phyloP scores from a whole-genome alignment of 345 rosid genomes.

The Toxicodendron radicans region DNA sequence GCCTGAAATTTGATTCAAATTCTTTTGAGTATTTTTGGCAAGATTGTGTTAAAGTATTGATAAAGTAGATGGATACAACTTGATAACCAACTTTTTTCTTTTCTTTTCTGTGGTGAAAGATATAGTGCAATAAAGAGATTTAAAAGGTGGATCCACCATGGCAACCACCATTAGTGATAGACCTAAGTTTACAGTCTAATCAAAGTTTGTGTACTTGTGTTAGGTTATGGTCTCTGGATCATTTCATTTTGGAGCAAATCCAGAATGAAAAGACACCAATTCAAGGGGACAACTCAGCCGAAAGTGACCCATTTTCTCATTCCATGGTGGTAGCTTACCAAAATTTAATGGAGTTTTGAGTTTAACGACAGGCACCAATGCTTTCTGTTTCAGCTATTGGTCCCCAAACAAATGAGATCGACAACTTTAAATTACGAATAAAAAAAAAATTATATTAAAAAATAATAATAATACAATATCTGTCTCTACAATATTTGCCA shows the following conservation, averaged over 20 bases:
- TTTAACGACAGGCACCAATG: constrained; percentile 17
- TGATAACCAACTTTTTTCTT: neutral
- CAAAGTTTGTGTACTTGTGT: neutral
- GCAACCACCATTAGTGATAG: constrained; percentile 7
- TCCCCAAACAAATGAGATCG: neutral
- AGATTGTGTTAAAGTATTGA: neutral
- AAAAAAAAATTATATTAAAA: neutral
- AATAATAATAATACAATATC: neutral
- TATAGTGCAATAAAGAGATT: neutral
- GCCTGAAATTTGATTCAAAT: neutral
- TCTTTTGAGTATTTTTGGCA: neutral
- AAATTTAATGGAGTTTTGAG: neutral
- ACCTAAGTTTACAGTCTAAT: constrained; percentile 14
- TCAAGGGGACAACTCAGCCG: neutral
- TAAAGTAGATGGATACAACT: neutral
- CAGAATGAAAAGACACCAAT: constrained; percentile 17
- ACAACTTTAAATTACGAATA: neutral
- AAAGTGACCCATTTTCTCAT: neutral
- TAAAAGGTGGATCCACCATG: constrained; percentile 7
- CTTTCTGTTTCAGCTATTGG: constrained; percentile 11
- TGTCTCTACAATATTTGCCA: neutral
- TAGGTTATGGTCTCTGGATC: neutral
- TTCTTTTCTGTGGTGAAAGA: neutral
- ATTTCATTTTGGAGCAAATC: constrained; percentile 9
- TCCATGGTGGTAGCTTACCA: too few relatives aligned